Evolutionary conservation across 768 basidiomycete species (phyloP).

Genomic region (Lactifluus rugatus): DNA sequence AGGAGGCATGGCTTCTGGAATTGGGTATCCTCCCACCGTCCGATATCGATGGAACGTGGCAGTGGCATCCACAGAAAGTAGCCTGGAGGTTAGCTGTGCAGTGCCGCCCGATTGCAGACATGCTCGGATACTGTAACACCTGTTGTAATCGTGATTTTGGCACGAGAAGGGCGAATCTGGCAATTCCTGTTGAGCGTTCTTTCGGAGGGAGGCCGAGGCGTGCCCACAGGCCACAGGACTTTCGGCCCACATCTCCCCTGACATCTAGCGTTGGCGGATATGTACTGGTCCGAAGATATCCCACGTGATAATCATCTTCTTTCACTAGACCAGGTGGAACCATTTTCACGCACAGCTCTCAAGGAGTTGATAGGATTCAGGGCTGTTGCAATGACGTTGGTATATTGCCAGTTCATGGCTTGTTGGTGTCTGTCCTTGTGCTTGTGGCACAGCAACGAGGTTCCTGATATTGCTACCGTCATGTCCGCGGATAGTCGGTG

Average conservation of each 20-base stretch:
- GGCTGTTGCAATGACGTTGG: background rate
- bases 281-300: background rate
- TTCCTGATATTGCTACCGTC: background rate
- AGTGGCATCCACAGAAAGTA: background rate
- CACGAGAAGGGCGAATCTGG: too few relatives aligned
- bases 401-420: background rate
- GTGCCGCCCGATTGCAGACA: background rate
- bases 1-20: background rate
- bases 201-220: background rate
- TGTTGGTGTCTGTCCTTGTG: background rate
- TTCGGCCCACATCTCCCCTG: background rate
- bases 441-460: background rate
- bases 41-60: background rate
- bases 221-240: background rate
- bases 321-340: background rate
- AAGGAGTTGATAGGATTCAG: background rate
- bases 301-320: too few relatives aligned
- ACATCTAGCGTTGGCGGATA: background rate
- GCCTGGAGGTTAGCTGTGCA: background rate
- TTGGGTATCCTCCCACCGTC: background rate
- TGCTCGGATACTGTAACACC: background rate
- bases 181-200: background rate
- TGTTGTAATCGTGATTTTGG: background rate
- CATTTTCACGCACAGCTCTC: background rate
- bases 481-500: background rate